phyloP scores from a whole-genome alignment of 1,284 basidiomycete genomes.

The Mycena sp. region DNA sequence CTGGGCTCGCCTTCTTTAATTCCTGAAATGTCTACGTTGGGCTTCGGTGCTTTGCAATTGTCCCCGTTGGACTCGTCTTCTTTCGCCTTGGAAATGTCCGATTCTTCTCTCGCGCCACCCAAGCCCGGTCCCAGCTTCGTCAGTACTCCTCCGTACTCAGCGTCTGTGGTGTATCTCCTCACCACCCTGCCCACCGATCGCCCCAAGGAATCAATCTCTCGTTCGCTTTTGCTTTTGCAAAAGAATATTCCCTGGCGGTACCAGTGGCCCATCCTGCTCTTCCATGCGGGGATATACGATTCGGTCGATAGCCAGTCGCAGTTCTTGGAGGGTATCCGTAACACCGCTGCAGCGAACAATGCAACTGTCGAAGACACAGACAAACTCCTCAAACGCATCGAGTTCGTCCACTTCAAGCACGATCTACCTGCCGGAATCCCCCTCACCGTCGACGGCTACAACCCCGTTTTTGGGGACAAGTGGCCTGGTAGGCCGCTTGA shows the following conservation, averaged over 20 bases:
- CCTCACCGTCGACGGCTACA: background rate
- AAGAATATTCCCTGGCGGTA: conserved; percentile 7
- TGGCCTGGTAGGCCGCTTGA: conserved; percentile 24
- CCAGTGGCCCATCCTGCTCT: conserved; percentile 28
- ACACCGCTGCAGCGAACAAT: background rate
- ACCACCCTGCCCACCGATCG: background rate
- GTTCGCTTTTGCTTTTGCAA: background rate
- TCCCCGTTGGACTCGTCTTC: too few relatives aligned
- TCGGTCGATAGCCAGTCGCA: background rate
- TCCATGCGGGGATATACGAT: conserved; percentile 27
- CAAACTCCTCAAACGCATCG: background rate
- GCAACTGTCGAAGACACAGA: background rate
- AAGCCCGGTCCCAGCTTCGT: background rate
- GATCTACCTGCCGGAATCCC: background rate
- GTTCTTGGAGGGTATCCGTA: conserved; percentile 4
- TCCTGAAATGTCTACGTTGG: background rate
- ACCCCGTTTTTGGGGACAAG: conserved; percentile 1
- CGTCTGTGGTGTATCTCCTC: conserved; percentile 2
- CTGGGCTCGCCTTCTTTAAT: background rate
- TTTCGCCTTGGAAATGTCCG: too few relatives aligned
- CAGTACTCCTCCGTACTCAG: background rate
- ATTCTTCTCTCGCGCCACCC: background rate
- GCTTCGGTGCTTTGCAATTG: too few relatives aligned
- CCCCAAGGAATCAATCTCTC: conserved; percentile 7
- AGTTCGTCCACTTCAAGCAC: conserved; percentile 7